Conservation (phyloP, 2,329 filamentous ascomycete genomes). For the Plenodomus lindquistii region DNA sequence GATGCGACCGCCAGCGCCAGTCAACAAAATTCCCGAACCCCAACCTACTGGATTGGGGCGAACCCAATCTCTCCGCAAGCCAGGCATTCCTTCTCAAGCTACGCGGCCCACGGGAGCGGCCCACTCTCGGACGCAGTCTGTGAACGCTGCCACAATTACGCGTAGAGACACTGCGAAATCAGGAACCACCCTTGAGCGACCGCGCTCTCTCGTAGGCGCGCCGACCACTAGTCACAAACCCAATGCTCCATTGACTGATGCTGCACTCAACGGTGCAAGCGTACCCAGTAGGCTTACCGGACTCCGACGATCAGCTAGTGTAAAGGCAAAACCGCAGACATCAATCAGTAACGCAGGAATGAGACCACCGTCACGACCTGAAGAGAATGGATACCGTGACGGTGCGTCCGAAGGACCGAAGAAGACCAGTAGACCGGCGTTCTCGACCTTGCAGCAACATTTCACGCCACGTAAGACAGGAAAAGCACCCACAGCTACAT, state of each 20-base stretch:
- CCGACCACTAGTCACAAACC: conserved; percentile 11
- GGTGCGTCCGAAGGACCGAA: conserved; percentile 25
- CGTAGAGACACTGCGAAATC: conserved; percentile 18
- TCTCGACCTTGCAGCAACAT: conserved; percentile 46
- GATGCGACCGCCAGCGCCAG: conserved; percentile 21
- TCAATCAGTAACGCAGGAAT: conserved; percentile 9
- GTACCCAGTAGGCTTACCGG: conserved; percentile 29
- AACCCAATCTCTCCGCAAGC: conserved; percentile 38
- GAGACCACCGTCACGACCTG: conserved; percentile 10
- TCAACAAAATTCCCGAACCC: conserved; percentile 22
- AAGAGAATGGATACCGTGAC: conserved; percentile 24
- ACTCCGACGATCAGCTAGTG: conserved; percentile 31
- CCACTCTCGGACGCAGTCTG: conserved; percentile 36
- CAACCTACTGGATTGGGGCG: conserved; percentile 23
- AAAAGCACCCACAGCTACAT: conserved; percentile 42
- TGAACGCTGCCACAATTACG: conserved; percentile 16
- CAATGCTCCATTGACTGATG: conserved; percentile 11
- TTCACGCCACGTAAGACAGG: conserved; percentile 44
- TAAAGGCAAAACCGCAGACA: conserved; percentile 20
- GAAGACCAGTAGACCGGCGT: conserved; percentile 36
- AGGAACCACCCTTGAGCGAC: conserved; percentile 21
- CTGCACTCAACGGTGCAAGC: conserved; percentile 9
- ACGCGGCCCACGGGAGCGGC: conserved; percentile 10
- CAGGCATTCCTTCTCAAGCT: conserved; percentile 20
- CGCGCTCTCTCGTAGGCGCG: conserved; percentile 28